Base-by-base conservation (phyloP, 2,329 filamentous ascomycete genomes). In the Ophiostoma sp. region DNA sequence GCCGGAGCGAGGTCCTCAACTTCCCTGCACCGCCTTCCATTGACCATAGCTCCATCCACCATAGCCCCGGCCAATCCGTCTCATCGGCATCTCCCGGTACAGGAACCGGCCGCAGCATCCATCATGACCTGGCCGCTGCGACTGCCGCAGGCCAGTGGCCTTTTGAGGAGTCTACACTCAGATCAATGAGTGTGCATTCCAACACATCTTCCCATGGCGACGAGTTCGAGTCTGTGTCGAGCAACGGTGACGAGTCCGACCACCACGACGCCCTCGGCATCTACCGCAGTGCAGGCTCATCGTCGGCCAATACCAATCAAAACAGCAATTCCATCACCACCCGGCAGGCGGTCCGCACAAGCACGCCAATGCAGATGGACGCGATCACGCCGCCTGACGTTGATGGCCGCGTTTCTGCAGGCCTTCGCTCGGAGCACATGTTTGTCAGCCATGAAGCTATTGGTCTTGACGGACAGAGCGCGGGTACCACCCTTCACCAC, bases 161-260 rank as follows among this genome's bases (percentile, higher is more conserved):
- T 0, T 74, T 74, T 70, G 72, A 72, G 10, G 72, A 72, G 62
- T 72, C 71, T 1, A 74, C 73, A 13, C 39, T 72, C 66, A 31
- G 68, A n/a, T 74, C 73, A 8, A 20, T 23, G 41, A 71, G 70
- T 33, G 54, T 57, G 27, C 68, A 69, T 33, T 64, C 71, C n/a
- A 33, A 54, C 4, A 27, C 41, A 11, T 57, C 67, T 35, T 67
- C 69, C 17, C 67, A 41, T n/a, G 67, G 44, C 27, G n/a, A 67
- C 8, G 65, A 27, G 11, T 20, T 27, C 15, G 48, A 31, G 52
- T 69, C 66, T 2, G 39, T 57, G 48, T 15, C 17, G n/a, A 68
- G 70, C 57, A 44, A 71, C 41, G 64, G 39, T 6, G 41, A 39
- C 33, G 17, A 33, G n/a, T 36, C 60, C 3, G 60, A 64, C 11